phyloP scores from a whole-genome alignment of 2,329 filamentous ascomycete genomes.

The Lojkania enalia region DNA sequence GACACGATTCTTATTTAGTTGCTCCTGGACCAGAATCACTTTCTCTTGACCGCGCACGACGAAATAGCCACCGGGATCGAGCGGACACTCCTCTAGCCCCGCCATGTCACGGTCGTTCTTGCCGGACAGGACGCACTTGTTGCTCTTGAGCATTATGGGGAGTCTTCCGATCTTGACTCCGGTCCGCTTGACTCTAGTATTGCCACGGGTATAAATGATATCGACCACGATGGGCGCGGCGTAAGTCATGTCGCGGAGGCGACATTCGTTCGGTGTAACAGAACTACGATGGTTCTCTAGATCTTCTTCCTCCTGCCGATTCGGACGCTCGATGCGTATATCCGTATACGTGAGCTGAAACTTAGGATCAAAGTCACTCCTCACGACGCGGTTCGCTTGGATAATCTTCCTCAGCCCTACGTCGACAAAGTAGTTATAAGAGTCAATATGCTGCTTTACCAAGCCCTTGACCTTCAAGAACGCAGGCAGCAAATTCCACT shows the following conservation, averaged over 20 bases:
- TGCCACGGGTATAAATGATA: slow-evolving; percentile 84
- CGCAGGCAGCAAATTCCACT: slow-evolving; percentile 96
- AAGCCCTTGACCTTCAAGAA: slow-evolving; percentile 97
- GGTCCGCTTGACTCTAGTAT: slow-evolving; percentile 72
- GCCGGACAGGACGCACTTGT: slow-evolving; percentile 82
- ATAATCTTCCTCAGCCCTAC: slow-evolving; percentile 97
- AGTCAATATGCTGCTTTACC: slow-evolving; percentile 97
- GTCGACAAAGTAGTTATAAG: slow-evolving; percentile 97
- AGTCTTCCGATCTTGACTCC: slow-evolving; percentile 82
- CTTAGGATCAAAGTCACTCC: slow-evolving; percentile 87
- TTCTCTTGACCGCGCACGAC: slow-evolving; percentile 98
- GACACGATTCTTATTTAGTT: slow-evolving; percentile 98
- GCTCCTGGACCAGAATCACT: slow-evolving; percentile 97
- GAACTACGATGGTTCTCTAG: slow-evolving; percentile 53
- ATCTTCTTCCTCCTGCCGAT: slow-evolving; percentile 75
- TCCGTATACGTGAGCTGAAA: slow-evolving; percentile 93
- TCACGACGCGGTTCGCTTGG: slow-evolving; percentile 82
- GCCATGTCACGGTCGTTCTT: slow-evolving; percentile 90
- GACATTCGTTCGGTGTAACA: slow-evolving; percentile 93
- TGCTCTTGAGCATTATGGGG: slow-evolving; percentile 96
- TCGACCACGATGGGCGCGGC: slow-evolving; percentile 92
- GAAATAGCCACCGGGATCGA: slow-evolving; percentile 97
- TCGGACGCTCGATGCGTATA: slow-evolving; percentile 82
- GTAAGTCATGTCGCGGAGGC: slow-evolving; percentile 96
- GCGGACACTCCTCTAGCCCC: slow-evolving; percentile 87